These are phyloP conservation scores for Aspergillus pseudoterreus DNA, from an alignment of 2,329 filamentous ascomycete species.

Conservation along the genomic window DNA sequence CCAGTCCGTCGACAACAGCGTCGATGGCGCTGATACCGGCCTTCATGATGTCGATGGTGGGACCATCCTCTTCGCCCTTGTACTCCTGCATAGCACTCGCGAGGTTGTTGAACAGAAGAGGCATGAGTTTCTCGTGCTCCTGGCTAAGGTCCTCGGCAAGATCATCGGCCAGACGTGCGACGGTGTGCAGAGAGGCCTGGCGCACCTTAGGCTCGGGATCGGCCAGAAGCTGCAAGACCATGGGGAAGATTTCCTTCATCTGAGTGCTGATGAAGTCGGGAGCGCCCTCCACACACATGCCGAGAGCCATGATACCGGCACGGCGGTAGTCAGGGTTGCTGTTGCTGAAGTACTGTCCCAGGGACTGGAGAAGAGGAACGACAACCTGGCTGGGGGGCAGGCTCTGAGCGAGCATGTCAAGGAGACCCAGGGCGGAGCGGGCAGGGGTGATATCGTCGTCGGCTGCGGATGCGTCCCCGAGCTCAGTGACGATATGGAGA, in stretches of 20 bases:
- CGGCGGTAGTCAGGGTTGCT: slow-evolving; percentile 75
- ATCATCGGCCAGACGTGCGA: slow-evolving; percentile 89
- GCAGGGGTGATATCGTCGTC: slow-evolving; percentile 85
- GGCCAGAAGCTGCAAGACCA: slow-evolving; percentile 75
- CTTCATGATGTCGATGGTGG: slow-evolving; percentile 80
- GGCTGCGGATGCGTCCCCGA: slow-evolving; percentile 64
- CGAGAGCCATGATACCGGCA: slow-evolving; percentile 85
- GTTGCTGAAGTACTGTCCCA: slow-evolving; percentile 75
- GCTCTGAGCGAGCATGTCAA: slow-evolving; percentile 84
- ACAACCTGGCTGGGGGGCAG: slow-evolving; percentile 92
- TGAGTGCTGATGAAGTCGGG: slow-evolving; percentile 97
- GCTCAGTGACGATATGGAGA: slow-evolving; percentile 84
- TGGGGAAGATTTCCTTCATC: slow-evolving; percentile 77
- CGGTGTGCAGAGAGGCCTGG: slow-evolving; percentile 79
- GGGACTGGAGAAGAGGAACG: slow-evolving; percentile 82
- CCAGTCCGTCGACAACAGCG: slow-evolving; percentile 70
- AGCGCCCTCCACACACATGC: slow-evolving; percentile 92
- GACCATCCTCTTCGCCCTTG: slow-evolving; percentile 63
- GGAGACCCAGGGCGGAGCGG: slow-evolving; percentile 76
- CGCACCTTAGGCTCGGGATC: slow-evolving; percentile 82
- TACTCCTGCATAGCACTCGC: slow-evolving; percentile 71
- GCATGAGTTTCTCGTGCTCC: slow-evolving; percentile 80
- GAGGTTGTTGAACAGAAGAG: slow-evolving; percentile 81
- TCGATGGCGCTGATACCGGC: slow-evolving; percentile 88
- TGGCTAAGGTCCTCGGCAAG: slow-evolving; percentile 84